A percentile compares a stretch with the other conserved stretches of the same genome.
phyloP scores from a whole-genome alignment of 1,284 basidiomycete species.

The Rhodotorula sp. region DNA sequence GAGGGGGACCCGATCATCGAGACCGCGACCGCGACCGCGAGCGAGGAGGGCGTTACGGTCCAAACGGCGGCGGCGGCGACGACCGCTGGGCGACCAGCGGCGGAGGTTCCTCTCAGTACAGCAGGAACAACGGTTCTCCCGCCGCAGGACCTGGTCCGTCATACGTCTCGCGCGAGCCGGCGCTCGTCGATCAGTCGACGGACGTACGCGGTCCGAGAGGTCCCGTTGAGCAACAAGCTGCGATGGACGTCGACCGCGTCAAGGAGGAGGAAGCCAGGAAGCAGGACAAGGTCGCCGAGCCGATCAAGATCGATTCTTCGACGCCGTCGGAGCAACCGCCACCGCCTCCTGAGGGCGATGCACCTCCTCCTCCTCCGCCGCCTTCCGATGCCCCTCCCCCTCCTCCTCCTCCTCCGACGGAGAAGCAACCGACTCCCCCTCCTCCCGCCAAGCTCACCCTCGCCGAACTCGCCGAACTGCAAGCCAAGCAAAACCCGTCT shows the following conservation, averaged over 20 bases:
- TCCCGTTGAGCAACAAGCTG: not conserved
- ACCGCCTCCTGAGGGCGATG: constrained; percentile 49
- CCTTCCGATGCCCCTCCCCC: constrained; percentile 63
- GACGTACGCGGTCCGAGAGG: not conserved
- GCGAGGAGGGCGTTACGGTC: too few relatives aligned
- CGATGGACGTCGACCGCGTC: constrained; percentile 14
- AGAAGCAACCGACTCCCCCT: constrained; percentile 49
- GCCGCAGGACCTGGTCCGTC: too few relatives aligned
- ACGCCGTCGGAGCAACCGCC: constrained; percentile 1
- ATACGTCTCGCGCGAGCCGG: not conserved
- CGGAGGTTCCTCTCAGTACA: not conserved
- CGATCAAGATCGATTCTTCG: constrained; percentile 13
- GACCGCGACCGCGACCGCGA: not conserved
- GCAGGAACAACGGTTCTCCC: not conserved
- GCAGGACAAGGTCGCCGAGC: constrained; percentile 2
- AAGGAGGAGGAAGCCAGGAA: not conserved
- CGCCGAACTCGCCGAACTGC: constrained; percentile 34
- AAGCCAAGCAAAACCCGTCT: not conserved
- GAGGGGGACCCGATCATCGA: too few relatives aligned
- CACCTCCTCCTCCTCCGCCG: constrained; percentile 47
- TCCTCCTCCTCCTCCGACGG: constrained; percentile 70
- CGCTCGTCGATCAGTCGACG: not conserved
- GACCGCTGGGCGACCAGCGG: constrained; percentile 56
- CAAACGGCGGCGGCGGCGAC: constrained; percentile 52
- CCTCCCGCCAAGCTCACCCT: constrained; percentile 29